These are phyloP conservation scores for Beauveria sp. DNA, from an alignment of 2,329 filamentous ascomycete species.

Conservation along the genomic window DNA sequence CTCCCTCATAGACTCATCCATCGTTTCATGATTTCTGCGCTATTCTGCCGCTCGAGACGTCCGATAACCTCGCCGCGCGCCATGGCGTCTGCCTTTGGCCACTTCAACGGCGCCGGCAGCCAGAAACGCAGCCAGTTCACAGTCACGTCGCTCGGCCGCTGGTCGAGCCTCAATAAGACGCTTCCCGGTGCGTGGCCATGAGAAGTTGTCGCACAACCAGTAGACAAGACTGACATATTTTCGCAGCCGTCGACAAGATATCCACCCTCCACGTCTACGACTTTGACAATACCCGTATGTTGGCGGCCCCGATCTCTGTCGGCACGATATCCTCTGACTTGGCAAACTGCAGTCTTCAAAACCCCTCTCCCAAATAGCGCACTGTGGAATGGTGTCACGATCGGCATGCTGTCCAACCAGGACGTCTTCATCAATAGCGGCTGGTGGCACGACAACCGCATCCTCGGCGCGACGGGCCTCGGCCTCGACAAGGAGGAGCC, in stretches of 20 bases:
- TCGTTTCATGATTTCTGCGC: constrained; percentile 20
- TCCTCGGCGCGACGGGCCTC: constrained; percentile 78
- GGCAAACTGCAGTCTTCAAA: constrained; percentile 62
- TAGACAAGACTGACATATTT: constrained; percentile 13
- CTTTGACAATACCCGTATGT: constrained; percentile 88
- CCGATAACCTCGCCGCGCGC: constrained; percentile 20
- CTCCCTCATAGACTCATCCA: not conserved
- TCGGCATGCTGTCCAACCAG: constrained; percentile 68
- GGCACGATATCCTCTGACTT: not conserved
- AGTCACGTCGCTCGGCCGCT: constrained; percentile 69
- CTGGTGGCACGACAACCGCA: constrained; percentile 93
- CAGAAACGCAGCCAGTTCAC: constrained; percentile 36
- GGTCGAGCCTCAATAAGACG: constrained; percentile 70
- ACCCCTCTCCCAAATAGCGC: constrained; percentile 84
- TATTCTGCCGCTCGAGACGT: constrained; percentile 15
- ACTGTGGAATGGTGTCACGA: constrained; percentile 73
- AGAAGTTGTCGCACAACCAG: not conserved
- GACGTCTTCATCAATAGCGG: constrained; percentile 76
- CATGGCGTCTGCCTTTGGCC: constrained; percentile 34
- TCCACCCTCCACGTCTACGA: constrained; percentile 88
- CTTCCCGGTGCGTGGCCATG: constrained; percentile 50
- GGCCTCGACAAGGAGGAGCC: constrained; percentile 76
- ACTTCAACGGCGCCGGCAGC: constrained; percentile 27
- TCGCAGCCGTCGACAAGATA: constrained; percentile 55
- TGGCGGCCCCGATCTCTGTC: not conserved